Evolutionary conservation across 1,284 basidiomycete genomes (phyloP), one percentile per base, ranked within the genome.

Genomic region (Irpex sp.): DNA sequence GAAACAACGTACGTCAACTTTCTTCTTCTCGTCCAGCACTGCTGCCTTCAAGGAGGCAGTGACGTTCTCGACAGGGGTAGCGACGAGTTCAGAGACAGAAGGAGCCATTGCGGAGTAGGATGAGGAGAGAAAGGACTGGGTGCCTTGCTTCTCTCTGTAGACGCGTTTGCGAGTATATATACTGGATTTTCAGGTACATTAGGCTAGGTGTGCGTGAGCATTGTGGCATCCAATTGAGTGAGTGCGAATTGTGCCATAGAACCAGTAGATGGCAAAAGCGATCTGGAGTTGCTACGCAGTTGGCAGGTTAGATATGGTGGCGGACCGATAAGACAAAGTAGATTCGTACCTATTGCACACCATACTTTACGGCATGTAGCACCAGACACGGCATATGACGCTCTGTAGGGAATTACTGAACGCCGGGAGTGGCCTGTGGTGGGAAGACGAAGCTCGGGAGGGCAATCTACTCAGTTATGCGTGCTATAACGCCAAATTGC

Each of bases 21-120:
- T 63, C 59, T 56, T 56, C 36, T 35, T 21, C 15, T 60, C 53
- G 7, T 55, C 53, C 26, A 55, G 17, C 26, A 55, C 53, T 6
- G 58, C 37, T 17, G 37, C 58, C 58, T 61, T 53, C 53, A 37
- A 47, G 51, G 46, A 31, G 1, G 56, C 17, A 58, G 37, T 51
- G 46, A 63, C 53, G 1, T 59, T 43, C 17, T 59, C 62, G n/a
- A 63, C 43, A n/a, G 36, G 39, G 36, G 39, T 60, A n/a, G 58
- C 35, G 26, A 56, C 21, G 17, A 59, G 55, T 43, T 60, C 62
- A 15, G 62, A 60, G 33, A 60, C 54, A n/a, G 62, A 60, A n/a
- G 61, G 43, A 19, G 61, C 50, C 61, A 62, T 62, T 33, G 53
- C 49, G 39, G 21, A 37, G n/a, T 57, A 17, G 33, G 39, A 57